Base-by-base conservation (phyloP, 75 land plant species). In the Pseudotsuga menziesii region DNA sequence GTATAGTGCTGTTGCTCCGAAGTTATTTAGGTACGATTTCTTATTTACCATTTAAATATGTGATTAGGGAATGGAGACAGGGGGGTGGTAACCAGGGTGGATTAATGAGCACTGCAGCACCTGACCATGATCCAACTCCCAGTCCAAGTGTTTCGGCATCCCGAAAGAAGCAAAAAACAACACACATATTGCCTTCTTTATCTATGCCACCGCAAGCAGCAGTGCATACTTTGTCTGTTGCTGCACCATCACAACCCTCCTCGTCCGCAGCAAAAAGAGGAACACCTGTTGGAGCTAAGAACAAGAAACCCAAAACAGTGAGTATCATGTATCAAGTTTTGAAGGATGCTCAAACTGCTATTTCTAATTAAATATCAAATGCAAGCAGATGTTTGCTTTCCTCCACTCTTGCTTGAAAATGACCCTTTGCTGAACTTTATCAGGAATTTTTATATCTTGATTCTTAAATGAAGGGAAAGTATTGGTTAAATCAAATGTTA, bases 61-160 rank as follows among this genome's bases (percentile, higher is more conserved):
- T 78, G 57, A 32, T 58, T 25, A 76, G 83, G 57, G 80, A 76
- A 39, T 82, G 83, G 78, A 84, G 86, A 58, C 84, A 84, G 39
- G 79, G 81, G 23, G 74, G 87, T 61, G 87, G 80, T 39, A 48
- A 56, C 32, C 90, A 87, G 76, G 39, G 82, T 70, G 87, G 83
- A 17, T 59, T 85, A 81, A 75, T 61, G 26, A 80, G 75, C 76
- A 73, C 79, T 76, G 75, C 78, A 73, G 88, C 83, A 72, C 79
- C 88, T 48, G 80, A 56, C 70, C 92, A 79, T 76, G 99, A 91
- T 71, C 83, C 89, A 3, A 23, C 88, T 11, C 98, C 98, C 11
- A 91, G 94, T 78, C 97, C 98, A 61, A 83, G 90, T 78, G 89
- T 91, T 25, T 89, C 98, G 6, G 92, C 89, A 20, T 92, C 98